Conservation (phyloP, 768 basidiomycete genomes). For the Myochromella boudieri region DNA sequence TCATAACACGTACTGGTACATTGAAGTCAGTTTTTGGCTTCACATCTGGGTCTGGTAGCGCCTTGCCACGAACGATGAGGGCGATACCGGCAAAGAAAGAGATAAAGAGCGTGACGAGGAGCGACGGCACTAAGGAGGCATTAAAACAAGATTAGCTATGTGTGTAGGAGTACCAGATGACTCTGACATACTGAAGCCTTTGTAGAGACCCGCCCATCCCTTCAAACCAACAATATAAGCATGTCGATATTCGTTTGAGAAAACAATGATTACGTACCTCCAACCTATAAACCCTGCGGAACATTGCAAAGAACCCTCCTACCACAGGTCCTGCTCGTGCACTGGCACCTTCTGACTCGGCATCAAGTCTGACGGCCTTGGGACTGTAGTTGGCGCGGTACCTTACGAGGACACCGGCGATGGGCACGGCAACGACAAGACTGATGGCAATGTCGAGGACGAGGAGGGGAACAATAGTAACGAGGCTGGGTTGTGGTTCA, state of each 20-base stretch:
- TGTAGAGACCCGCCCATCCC: slow-evolving; percentile 75
- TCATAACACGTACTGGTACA: too few species aligned
- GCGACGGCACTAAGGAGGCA: neutral
- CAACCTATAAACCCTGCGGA: slow-evolving; percentile 63
- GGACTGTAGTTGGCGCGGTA: slow-evolving; percentile 84
- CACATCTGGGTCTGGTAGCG: neutral
- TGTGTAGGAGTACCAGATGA: too few species aligned
- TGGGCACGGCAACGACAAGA: slow-evolving; percentile 52
- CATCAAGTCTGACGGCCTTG: slow-evolving; percentile 73
- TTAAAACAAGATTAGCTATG: neutral
- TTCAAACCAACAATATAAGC: slow-evolving; percentile 8
- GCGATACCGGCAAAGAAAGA: neutral
- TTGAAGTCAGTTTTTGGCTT: too few species aligned
- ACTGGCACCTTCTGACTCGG: slow-evolving; percentile 60
- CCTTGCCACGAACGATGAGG: neutral
- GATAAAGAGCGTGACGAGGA: neutral
- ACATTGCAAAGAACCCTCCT: slow-evolving; percentile 69
- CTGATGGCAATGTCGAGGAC: slow-evolving; percentile 29
- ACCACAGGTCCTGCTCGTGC: slow-evolving; percentile 73
- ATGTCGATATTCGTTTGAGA: too few species aligned
- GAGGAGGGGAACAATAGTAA: too few species aligned
- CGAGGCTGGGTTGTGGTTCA: too few species aligned
- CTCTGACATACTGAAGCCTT: slow-evolving; percentile 61
- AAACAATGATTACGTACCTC: slow-evolving; percentile 49
- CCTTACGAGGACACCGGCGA: slow-evolving; percentile 67